These are phyloP conservation scores for Pseudisothecium myosuroides DNA, from an alignment of 225 moss, liverwort and hornwort species.

Conservation along the genomic window DNA sequence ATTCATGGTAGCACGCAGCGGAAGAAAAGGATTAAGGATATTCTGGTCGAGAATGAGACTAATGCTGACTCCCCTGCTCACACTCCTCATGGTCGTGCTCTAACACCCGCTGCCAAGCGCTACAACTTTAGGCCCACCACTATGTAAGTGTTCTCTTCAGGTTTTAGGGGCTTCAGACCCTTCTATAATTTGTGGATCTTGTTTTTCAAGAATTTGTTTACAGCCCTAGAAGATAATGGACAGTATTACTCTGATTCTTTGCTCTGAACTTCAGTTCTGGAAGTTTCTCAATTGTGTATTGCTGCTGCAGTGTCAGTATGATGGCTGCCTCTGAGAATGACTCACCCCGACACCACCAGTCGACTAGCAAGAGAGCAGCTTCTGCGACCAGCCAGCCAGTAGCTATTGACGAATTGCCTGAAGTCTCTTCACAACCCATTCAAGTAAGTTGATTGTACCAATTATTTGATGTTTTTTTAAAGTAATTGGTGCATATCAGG, in stretches of 20 bases:
- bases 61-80: constrained; percentile 50
- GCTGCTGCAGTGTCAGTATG: constrained; percentile 61
- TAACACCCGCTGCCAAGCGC: constrained; percentile 65
- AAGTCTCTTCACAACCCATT: constrained; percentile 77
- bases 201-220: not conserved
- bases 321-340: constrained; percentile 76
- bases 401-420: constrained; percentile 46
- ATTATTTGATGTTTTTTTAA: not conserved
- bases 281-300: not conserved
- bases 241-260: not conserved
- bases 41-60: constrained; percentile 47
- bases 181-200: not conserved
- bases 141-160: constrained; percentile 42
- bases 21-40: constrained; percentile 74
- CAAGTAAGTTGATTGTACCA: constrained; percentile 13
- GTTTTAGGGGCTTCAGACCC: not conserved
- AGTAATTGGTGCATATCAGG: not conserved
- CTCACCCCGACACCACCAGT: constrained; percentile 52
- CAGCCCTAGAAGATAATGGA: not conserved
- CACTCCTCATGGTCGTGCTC: constrained; percentile 42
- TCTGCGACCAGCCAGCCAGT: constrained; percentile 37
- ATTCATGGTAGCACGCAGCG: constrained; percentile 31
- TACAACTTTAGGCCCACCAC: constrained; percentile 94
- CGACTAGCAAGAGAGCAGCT: constrained; percentile 37
- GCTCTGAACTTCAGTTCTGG: not conserved